Percentiles rank a stretch among this genome's conserved stretches.
These are phyloP conservation scores for Huntiella decipiens DNA, from an alignment of 2,329 filamentous ascomycete species.

Conservation along the genomic window DNA sequence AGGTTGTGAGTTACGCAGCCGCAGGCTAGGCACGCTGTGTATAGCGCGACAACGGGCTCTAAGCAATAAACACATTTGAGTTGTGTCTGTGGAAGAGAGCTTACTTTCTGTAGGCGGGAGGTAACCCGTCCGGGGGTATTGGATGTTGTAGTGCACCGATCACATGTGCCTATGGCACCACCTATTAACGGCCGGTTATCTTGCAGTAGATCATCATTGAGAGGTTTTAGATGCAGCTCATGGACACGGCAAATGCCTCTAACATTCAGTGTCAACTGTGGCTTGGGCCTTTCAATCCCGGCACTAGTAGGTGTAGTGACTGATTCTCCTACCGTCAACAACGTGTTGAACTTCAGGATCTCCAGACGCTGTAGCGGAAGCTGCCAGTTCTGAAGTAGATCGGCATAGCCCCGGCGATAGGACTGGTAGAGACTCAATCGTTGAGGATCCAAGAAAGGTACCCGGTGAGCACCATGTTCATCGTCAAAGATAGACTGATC, in stretches of 20 bases:
- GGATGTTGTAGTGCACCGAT: conserved; percentile 16
- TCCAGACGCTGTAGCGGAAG: conserved; percentile 44
- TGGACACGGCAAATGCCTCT: conserved; percentile 44
- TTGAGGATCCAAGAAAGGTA: conserved; percentile 35
- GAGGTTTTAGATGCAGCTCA: conserved; percentile 41
- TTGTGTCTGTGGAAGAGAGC: conserved; percentile 18
- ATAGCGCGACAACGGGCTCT: conserved; percentile 40
- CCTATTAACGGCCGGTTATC: not conserved
- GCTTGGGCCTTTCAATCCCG: conserved; percentile 15
- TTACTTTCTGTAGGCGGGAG: conserved; percentile 27
- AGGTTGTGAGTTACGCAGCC: conserved; percentile 41
- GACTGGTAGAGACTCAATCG: conserved; percentile 32
- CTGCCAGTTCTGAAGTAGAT: conserved; percentile 48
- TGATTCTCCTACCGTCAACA: conserved; percentile 21
- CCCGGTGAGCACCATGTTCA: conserved; percentile 39
- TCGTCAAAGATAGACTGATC: conserved; percentile 50
- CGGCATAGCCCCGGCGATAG: conserved; percentile 48
- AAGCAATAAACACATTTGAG: conserved; percentile 43
- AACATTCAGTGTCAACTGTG: conserved; percentile 29
- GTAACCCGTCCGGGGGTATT: conserved; percentile 22
- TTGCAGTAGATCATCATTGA: conserved; percentile 22
- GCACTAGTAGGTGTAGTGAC: not conserved
- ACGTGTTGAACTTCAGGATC: conserved; percentile 49
- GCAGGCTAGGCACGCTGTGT: conserved; percentile 41
- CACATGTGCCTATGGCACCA: no score